Conservation (phyloP, 768 basidiomycete species). For the Leccinum boreale region DNA sequence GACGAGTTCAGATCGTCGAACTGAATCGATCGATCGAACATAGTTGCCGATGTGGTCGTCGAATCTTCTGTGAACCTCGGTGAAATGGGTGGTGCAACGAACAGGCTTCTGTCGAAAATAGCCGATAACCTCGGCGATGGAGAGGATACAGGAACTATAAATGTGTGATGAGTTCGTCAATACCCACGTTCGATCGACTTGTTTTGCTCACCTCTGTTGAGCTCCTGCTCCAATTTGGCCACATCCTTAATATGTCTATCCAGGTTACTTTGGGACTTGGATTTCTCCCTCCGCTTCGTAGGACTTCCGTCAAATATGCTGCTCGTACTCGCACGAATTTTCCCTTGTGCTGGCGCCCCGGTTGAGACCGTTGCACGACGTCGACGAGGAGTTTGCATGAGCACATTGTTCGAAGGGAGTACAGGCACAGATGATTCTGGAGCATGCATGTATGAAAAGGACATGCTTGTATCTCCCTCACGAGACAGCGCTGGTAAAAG, state of each 20-base stretch:
- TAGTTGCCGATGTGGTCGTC: slow-evolving; percentile 23
- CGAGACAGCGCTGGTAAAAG: slow-evolving; percentile 20
- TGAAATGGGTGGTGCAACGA: slow-evolving; percentile 52
- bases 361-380: slow-evolving; percentile 68
- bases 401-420: slow-evolving; percentile 15
- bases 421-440: slow-evolving; percentile 21
- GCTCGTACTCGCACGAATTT: slow-evolving; percentile 10
- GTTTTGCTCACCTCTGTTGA: slow-evolving; percentile 52
- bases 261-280: slow-evolving; percentile 62
- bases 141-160: slow-evolving; percentile 32
- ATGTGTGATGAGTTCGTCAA: slow-evolving; percentile 1
- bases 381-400: slow-evolving; percentile 34
- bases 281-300: slow-evolving; percentile 64
- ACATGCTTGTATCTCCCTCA: slow-evolving; percentile 15
- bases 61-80: slow-evolving; percentile 38
- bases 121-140: slow-evolving; percentile 58
- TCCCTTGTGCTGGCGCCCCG: slow-evolving; percentile 48
- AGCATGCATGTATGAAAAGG: slow-evolving; percentile 21
- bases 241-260: slow-evolving; percentile 67
- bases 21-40: slow-evolving; percentile 8
- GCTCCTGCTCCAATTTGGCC: slow-evolving; percentile 59
- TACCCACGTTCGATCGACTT: neutral
- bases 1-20: slow-evolving; percentile 55
- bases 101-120: slow-evolving; percentile 65
- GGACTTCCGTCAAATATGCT: slow-evolving; percentile 47